Evolutionary conservation across 2,329 filamentous ascomycete species (phyloP).

Genomic region (Didymella pinodella): DNA sequence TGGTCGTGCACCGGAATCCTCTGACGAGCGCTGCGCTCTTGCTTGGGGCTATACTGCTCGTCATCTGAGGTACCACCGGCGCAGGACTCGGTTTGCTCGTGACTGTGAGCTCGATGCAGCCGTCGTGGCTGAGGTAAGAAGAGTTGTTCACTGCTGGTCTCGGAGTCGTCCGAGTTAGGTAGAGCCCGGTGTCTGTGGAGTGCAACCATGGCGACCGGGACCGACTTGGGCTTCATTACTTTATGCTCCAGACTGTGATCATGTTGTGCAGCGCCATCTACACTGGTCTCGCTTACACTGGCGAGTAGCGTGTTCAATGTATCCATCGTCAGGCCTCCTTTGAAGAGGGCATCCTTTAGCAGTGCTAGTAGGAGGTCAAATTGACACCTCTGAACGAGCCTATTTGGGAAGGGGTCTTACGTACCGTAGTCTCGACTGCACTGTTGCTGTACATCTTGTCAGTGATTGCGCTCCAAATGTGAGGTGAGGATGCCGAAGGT

Average conservation of each 20-base stretch:
- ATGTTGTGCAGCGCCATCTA: slow-evolving; percentile 27
- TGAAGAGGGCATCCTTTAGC: slow-evolving; percentile 58
- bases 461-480: background rate
- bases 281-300: slow-evolving; percentile 34
- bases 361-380: slow-evolving; percentile 47
- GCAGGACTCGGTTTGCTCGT: slow-evolving; percentile 29
- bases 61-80: slow-evolving; percentile 24
- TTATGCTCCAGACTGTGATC: slow-evolving; percentile 28
- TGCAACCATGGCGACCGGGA: slow-evolving; percentile 21
- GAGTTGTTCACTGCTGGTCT: slow-evolving; percentile 28
- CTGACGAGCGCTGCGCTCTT: slow-evolving; percentile 7
- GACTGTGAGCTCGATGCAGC: slow-evolving; percentile 28
- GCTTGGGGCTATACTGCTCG: slow-evolving; percentile 26
- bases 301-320: slow-evolving; percentile 59
- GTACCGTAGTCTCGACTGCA: slow-evolving; percentile 64
- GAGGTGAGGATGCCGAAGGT: background rate
- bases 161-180: slow-evolving; percentile 32
- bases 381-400: background rate
- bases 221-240: slow-evolving; percentile 18
- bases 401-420: slow-evolving; percentile 19
- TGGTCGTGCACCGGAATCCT: slow-evolving; percentile 43
- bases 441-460: slow-evolving; percentile 42
- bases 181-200: slow-evolving; percentile 17
- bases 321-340: slow-evolving; percentile 59
- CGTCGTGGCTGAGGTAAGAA: slow-evolving; percentile 21